These are phyloP conservation scores for Taxawa tesnikishii DNA, from an alignment of 2,329 filamentous ascomycete genomes.

Conservation along the genomic window DNA sequence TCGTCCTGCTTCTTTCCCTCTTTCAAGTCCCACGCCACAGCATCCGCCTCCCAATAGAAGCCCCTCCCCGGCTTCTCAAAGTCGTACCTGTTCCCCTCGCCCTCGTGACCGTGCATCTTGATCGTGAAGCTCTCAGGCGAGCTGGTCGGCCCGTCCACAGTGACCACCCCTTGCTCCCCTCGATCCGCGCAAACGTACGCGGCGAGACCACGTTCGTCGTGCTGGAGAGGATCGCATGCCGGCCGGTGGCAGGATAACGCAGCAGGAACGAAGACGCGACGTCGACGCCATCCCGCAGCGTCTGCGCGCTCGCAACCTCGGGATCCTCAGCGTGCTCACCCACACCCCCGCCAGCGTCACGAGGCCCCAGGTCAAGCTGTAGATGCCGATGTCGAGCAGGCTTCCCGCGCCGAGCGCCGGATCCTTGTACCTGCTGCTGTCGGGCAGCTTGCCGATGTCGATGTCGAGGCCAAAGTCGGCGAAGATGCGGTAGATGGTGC, in stretches of 20 bases:
- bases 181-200: too few species aligned
- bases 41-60: constrained; percentile 36
- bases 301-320: constrained; percentile 27
- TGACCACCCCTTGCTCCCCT: constrained; percentile 30
- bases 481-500: constrained; percentile 25
- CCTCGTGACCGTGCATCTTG: constrained; percentile 15
- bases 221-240: too few species aligned
- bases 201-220: too few species aligned
- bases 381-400: constrained; percentile 34
- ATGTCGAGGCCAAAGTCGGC: constrained; percentile 29
- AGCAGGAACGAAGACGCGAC: constrained; percentile 26
- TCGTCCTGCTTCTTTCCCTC: constrained; percentile 25
- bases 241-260: constrained; percentile 23
- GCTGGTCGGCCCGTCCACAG: constrained; percentile 22
- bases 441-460: constrained; percentile 19
- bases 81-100: constrained; percentile 20
- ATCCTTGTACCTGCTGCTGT: constrained; percentile 18
- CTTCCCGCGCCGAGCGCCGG: constrained; percentile 29
- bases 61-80: constrained; percentile 27
- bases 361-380: constrained; percentile 31
- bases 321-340: constrained; percentile 20
- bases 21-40: constrained; percentile 28
- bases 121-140: constrained; percentile 25
- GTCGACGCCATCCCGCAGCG: constrained; percentile 20
- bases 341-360: constrained; percentile 22